Evolutionary conservation across 257 asterid genomes (phyloP), one percentile per base, ranked within the genome.

Genomic region (Petunia axillaris): DNA sequence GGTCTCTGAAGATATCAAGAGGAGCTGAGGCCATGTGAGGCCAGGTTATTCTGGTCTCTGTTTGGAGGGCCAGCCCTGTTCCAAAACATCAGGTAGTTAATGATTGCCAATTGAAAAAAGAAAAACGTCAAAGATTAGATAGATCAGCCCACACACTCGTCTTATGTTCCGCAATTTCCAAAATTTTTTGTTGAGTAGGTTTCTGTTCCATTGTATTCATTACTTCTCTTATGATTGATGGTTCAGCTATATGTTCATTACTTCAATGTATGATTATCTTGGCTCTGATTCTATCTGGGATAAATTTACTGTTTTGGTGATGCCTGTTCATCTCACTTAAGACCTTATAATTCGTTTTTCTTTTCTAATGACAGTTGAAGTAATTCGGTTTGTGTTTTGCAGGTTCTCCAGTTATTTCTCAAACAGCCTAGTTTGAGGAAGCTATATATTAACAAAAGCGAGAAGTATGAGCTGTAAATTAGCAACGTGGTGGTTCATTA

Each of bases 31-130:
- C 79, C 88, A 75, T 76, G 50, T 85, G 38, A 89, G 54, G 75
- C 77, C 89, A 41, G 88, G 81, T 78, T 87, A 86, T 36, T 83
- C 90, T 80, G 83, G 85, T n/a, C 84, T 67, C 79, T 88, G 87
- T 82, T 80, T 88, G 5, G 92, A 82, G 5, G 92, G 81, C 77
- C 79, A 84, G 86, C 86, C 91, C 35, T 88, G 94, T 78, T 93
- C 97, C 48, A 88, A 86, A 88, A 87, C 93, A 70, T 91, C 93
- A 82, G 97, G 96, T 94, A 86, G 62, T 62, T 50, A 73, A 35
- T 35, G 78, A 73, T 73, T 50, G 46, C 4, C 13, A 11, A 35
- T 50, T 50, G 62, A 73, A 35, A 70, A 11, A 35, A 35, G 62
- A 73, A 6, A 46, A 48, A 48, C 4, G 58, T 43, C 25, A 25